These are phyloP conservation scores for Echeveria elegans DNA, from an alignment of 164 flowering plant genomes.

Conservation along the genomic window DNA sequence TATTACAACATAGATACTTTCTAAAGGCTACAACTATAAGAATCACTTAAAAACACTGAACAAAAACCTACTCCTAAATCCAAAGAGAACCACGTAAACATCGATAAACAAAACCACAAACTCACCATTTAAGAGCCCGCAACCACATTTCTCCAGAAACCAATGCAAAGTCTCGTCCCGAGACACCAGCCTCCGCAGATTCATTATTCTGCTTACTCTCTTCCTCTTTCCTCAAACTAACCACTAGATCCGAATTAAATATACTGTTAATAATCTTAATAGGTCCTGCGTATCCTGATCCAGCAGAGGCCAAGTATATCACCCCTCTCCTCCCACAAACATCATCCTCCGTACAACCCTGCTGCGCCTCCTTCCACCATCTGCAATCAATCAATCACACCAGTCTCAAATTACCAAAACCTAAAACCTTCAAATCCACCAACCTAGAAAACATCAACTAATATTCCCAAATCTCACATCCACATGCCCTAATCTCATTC, in stretches of 20 bases:
- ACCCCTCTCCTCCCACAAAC: constrained; percentile 41
- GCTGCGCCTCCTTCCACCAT: constrained; percentile 90
- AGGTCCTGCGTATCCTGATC: constrained; percentile 52
- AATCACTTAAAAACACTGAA: neutral
- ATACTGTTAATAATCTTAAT: constrained; percentile 78
- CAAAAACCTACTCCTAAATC: neutral
- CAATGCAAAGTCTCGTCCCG: constrained; percentile 75
- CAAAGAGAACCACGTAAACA: neutral
- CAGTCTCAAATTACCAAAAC: neutral
- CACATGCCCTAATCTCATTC: neutral
- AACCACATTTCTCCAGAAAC: constrained; percentile 83
- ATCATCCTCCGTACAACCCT: constrained; percentile 25
- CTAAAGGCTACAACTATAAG: neutral
- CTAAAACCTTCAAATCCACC: neutral
- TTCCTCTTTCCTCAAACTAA: constrained; percentile 60
- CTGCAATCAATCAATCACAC: constrained; percentile 28
- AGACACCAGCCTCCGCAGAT: constrained; percentile 47
- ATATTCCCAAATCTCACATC: neutral
- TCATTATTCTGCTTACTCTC: constrained; percentile 31
- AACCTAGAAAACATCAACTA: too few species aligned
- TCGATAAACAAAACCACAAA: neutral
- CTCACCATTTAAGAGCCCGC: constrained; percentile 85
- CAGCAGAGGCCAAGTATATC: constrained; percentile 42
- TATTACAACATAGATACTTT: neutral
- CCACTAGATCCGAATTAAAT: constrained; percentile 66